phyloP scores from a whole-genome alignment of 2,329 filamentous ascomycete genomes.

The Colletotrichum sansevieriae region DNA sequence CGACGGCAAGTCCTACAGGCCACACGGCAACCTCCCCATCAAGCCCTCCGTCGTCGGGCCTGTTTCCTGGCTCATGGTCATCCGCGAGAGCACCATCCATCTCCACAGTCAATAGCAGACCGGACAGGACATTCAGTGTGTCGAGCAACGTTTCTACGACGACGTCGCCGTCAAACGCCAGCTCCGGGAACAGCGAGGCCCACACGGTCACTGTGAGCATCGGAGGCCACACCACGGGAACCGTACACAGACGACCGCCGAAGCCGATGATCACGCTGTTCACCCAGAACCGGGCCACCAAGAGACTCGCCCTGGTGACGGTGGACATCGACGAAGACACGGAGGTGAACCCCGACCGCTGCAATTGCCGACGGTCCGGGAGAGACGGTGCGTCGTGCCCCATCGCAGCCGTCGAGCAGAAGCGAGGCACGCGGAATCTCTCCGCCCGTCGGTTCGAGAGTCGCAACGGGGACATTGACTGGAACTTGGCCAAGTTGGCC shows the following conservation, averaged over 20 bases:
- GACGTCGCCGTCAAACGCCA: slow-evolving; percentile 37
- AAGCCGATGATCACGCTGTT: slow-evolving; percentile 54
- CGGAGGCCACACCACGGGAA: slow-evolving; percentile 47
- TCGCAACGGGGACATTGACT: slow-evolving; percentile 41
- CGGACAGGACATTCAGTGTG: slow-evolving; percentile 41
- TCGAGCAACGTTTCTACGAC: slow-evolving; percentile 36
- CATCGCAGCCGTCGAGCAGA: slow-evolving; percentile 45
- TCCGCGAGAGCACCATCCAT: slow-evolving; percentile 30
- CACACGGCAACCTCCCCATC: neutral
- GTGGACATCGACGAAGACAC: slow-evolving; percentile 51
- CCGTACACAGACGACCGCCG: slow-evolving; percentile 48
- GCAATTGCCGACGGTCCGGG: slow-evolving; percentile 50
- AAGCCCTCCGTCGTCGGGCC: slow-evolving; percentile 14
- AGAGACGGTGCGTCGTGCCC: slow-evolving; percentile 43
- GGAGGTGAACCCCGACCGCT: slow-evolving; percentile 51
- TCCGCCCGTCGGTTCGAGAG: slow-evolving; percentile 47
- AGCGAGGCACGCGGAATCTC: slow-evolving; percentile 45
- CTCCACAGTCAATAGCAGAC: slow-evolving; percentile 35
- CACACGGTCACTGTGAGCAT: slow-evolving; percentile 39
- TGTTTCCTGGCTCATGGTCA: slow-evolving; percentile 19
- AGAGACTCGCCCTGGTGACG: slow-evolving; percentile 47
- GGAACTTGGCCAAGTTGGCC: slow-evolving; percentile 50
- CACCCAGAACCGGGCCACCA: slow-evolving; percentile 44
- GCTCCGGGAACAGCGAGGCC: slow-evolving; percentile 38
- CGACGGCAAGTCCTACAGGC: neutral